Base-by-base conservation (phyloP, 139 green algal species). In the Chlamydomonas sphaeroides region DNA sequence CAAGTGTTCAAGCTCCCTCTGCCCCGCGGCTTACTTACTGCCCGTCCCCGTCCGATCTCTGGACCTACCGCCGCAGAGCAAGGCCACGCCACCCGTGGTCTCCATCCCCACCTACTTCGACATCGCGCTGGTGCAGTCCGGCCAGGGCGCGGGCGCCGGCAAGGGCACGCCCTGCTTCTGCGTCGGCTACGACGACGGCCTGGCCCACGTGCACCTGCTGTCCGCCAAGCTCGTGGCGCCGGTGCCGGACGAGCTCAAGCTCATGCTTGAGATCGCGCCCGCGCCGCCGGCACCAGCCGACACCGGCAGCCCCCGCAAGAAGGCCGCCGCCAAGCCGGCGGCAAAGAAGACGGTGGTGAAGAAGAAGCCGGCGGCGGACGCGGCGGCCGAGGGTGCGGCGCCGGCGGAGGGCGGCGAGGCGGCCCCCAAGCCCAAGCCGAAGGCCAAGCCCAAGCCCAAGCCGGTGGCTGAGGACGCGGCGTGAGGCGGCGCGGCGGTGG, bases 161-260 rank as follows among this genome's bases (percentile, higher is more conserved):
- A 32, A 33, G 15, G 49, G 77, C 65, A 45, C 77, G 10, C 42
- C 75, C 32, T 17, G 20, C 25, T 84, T 72, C 77, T 67, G 48
- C 65, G 35, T 84, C 25, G 77, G 65, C 36, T 89, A 89, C 45
- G 85, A 89, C 42, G 85, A 89, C 42, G 85, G 85, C n/a, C 32
- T 65, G n/a, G 41, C 85, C 45, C 75, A 89, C 74, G 79, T 89
- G 1, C 71, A 85, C 51, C 28, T 76, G 42, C 49, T 89, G 36
- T 35, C 81, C 7, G 3, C 28, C 11, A 68, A 69, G 35, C 75
- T 77, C 32, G 32, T 17, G 18, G 63, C 32, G 3, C 61, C 45
- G 8, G 57, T 26, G 3, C 28, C 26, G 1, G 36, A 56, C 28
- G 74, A 81, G 74, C 35, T 48, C 21, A 36, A 57, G 74, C 14